Evolutionary conservation across 441 rosid genomes (phyloP).

Genomic region (Gossypium gossypioides): DNA sequence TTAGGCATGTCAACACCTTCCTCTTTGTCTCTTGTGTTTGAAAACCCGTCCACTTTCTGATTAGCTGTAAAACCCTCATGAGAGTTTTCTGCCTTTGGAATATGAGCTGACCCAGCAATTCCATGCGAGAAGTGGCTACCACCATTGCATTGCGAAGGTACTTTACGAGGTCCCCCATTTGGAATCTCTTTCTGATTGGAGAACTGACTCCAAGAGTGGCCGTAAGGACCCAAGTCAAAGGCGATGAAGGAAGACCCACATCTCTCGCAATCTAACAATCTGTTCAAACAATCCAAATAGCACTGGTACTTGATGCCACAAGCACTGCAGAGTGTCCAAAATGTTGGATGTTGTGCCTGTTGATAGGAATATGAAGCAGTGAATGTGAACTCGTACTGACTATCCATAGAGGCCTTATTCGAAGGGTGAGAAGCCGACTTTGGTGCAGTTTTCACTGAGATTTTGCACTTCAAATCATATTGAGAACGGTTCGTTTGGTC

Average conservation of each 20-base stretch:
- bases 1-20: conserved; percentile 20
- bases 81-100: conserved; percentile 9
- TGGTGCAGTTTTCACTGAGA: conserved; percentile 8
- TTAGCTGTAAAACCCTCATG: conserved; percentile 15
- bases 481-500: conserved; percentile 31
- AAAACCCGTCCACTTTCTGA: conserved; percentile 13
- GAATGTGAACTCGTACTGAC: conserved; percentile 15
- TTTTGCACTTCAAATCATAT: conserved; percentile 40
- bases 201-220: conserved; percentile 22
- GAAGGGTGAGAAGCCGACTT: conserved; percentile 21
- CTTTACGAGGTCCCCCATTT: conserved; percentile 24
- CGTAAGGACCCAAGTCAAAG: conserved; percentile 24
- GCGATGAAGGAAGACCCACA: conserved; percentile 36
- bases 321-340: conserved; percentile 44
- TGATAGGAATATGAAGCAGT: conserved; percentile 18
- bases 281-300: conserved; percentile 22
- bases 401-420: conserved; percentile 18
- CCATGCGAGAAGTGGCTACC: conserved; percentile 14
- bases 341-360: conserved; percentile 16
- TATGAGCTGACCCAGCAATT: conserved; percentile 8
- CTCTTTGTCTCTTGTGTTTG: conserved; percentile 14
- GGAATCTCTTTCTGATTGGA: conserved; percentile 25
- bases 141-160: conserved; percentile 21
- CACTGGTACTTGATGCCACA: conserved; percentile 37
- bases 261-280: conserved; percentile 27